phyloP scores from a whole-genome alignment of 2,329 filamentous ascomycete species.

The Myriosclerotinia duriaeana region DNA sequence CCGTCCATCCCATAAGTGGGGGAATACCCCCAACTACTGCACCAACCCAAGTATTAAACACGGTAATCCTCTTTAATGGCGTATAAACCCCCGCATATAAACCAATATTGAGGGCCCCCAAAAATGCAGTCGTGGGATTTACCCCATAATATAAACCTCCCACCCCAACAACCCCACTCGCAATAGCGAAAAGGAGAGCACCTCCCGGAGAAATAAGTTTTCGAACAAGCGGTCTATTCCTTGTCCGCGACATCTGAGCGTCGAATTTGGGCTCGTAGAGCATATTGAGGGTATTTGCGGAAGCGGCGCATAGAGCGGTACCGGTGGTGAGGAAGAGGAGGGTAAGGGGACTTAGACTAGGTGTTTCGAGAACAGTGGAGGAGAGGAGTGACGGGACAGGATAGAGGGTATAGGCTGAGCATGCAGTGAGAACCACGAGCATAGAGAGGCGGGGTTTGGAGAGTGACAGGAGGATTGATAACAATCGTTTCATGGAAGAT shows the following conservation, averaged over 20 bases:
- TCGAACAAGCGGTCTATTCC: slow-evolving; percentile 84
- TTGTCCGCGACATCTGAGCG: slow-evolving; percentile 88
- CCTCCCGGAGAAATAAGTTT: slow-evolving; percentile 69
- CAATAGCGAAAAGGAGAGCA: slow-evolving; percentile 76
- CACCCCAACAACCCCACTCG: slow-evolving; percentile 67
- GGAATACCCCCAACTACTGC: slow-evolving; percentile 91
- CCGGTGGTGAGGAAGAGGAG: slow-evolving; percentile 88
- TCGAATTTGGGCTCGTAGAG: slow-evolving; percentile 89
- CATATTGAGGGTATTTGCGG: slow-evolving; percentile 96
- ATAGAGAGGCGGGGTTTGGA: slow-evolving; percentile 94
- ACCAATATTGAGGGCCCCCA: slow-evolving; percentile 80
- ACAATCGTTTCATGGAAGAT: slow-evolving; percentile 59
- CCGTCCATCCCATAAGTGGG: slow-evolving; percentile 96
- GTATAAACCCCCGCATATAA: slow-evolving; percentile 94
- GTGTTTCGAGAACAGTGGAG: slow-evolving; percentile 61
- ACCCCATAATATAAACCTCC: slow-evolving; percentile 81
- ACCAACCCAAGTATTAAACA: slow-evolving; percentile 91
- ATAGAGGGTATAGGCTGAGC: slow-evolving; percentile 88
- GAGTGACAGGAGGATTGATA: slow-evolving; percentile 83
- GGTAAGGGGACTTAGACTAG: slow-evolving; percentile 85
- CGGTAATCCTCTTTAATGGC: slow-evolving; percentile 82
- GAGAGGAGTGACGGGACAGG: slow-evolving; percentile 84
- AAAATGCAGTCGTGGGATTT: slow-evolving; percentile 86
- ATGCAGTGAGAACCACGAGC: slow-evolving; percentile 86
- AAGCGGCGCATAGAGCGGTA: slow-evolving; percentile 84